Evolutionary conservation across 805 yeast species (phyloP).

Genomic region (Komagataella ulmi): DNA sequence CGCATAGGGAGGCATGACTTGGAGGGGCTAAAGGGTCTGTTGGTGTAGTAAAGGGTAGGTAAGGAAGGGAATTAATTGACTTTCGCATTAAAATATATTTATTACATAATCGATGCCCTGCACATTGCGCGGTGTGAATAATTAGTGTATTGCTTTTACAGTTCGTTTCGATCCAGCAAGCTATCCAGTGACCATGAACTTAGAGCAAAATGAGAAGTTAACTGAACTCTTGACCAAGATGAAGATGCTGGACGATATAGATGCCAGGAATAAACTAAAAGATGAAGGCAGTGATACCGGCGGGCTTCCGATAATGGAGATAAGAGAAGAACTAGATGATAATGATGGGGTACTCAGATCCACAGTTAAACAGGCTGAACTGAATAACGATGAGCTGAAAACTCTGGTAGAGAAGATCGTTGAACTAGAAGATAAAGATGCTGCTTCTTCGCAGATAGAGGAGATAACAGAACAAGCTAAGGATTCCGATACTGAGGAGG

Average conservation of each 20-base stretch:
- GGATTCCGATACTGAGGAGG: conserved; percentile 2
- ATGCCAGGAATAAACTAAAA: conserved; percentile 12
- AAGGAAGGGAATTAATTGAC: not conserved
- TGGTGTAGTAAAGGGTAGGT: not conserved
- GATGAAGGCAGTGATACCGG: conserved; percentile 19
- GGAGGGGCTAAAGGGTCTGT: not conserved
- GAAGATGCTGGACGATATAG: conserved; percentile 14
- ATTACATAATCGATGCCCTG: not conserved
- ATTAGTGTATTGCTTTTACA: not conserved
- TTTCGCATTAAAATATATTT: not conserved
- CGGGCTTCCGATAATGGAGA: conserved; percentile 63
- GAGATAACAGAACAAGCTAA: conserved; percentile 2
- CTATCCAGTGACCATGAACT: not conserved
- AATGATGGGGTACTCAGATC: conserved; percentile 53
- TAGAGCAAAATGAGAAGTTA: conserved; percentile 8
- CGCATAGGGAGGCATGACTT: conserved; percentile 50
- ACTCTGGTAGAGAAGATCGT: not conserved
- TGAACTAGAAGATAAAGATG: not conserved
- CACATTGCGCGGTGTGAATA: not conserved
- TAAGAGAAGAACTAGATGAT: conserved; percentile 74
- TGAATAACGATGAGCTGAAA: conserved; percentile 2
- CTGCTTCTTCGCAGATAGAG: conserved; percentile 6
- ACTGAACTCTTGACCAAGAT: conserved; percentile 12
- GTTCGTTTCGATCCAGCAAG: not conserved
- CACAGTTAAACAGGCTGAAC: conserved; percentile 13